A percentile compares a stretch with the other conserved stretches of the same genome.
phyloP scores from a whole-genome alignment of 2,329 filamentous ascomycete species.

The Aspergillus fumigatiaffinis region DNA sequence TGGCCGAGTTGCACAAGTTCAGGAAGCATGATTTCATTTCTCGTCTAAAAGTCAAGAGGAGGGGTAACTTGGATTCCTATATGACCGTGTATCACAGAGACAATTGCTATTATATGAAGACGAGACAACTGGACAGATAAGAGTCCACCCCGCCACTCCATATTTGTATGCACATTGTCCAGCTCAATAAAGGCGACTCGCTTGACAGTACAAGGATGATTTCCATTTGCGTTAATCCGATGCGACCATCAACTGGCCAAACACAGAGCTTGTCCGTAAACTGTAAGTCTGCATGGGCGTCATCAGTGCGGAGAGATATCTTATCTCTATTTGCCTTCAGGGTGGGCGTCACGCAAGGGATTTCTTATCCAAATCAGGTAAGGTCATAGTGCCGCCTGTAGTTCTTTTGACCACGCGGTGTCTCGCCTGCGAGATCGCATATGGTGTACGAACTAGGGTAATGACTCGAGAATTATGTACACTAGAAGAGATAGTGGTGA shows the following conservation, averaged over 20 bases:
- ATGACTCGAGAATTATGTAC: constrained; percentile 9
- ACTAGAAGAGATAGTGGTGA: constrained; percentile 1
- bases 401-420: background rate
- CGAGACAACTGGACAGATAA: background rate
- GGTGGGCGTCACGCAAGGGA: constrained; percentile 17
- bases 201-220: background rate
- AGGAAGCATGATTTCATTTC: background rate
- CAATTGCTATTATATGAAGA: background rate
- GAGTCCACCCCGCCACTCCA: background rate
- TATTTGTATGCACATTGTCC: background rate
- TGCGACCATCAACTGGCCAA: constrained; percentile 15
- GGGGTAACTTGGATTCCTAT: background rate
- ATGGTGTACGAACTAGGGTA: constrained; percentile 10
- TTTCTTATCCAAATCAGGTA: constrained; percentile 36
- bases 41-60: background rate
- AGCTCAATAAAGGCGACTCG: background rate
- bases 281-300: background rate
- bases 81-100: background rate
- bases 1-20: background rate
- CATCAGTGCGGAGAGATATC: constrained; percentile 2
- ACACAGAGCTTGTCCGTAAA: background rate
- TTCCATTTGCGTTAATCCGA: constrained; percentile 27
- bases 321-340: background rate
- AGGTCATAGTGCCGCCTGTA: constrained; percentile 14
- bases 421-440: constrained; percentile 10